Evolutionary conservation across 148 eudicot genomes (phyloP), one percentile per base, ranked within the genome.

Genomic region (Suaeda aralocaspica): DNA sequence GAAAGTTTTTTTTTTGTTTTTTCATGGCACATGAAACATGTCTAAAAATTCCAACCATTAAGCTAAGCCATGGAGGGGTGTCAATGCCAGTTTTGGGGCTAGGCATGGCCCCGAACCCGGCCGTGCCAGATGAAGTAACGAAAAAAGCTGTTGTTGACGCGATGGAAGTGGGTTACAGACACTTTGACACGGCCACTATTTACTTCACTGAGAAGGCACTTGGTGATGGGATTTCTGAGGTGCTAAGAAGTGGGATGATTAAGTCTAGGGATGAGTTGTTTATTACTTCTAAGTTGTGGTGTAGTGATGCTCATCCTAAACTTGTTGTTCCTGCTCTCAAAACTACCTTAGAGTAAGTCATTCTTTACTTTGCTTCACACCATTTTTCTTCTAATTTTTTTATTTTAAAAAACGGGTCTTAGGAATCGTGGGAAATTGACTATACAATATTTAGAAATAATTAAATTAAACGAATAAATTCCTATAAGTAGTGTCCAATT

Each of bases 211-310:
- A 82, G 70, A 21, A 81, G 55, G 74, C 83, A 24, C 78, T 85
- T 16, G 86, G 85, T 7, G 83, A 83, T 56, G 89, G 84, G 6
- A 74, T 82, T 21, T 36, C 71, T 28, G 79, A 85, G 68, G 83
- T 82, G 21, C 50, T 83, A 24, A 29, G 51, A 0, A 70, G 49
- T 30, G 83, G 86, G 2, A 66, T 83, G 31, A 64, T 85, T 21
- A 64, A 74, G 19, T 83, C 85, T 0, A 76, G 89, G 4, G 76
- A 74, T 14, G 89, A 83, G 45, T 72, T 86, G 9, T 81, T 86
- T 50, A 71, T 86, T 73, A 83, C 87, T 33, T 79, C 87, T 24
- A 86, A 86, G 80, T 73, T 86, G 13, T 83, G 89, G 86, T 79
- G 83, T 65, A 77, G 74, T 48, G 79, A 71, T 71, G 87, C 82